Evolutionary conservation across 768 basidiomycete species (phyloP), one percentile per base, ranked within the genome.

Genomic region (Phanerodontia chrysosporium): DNA sequence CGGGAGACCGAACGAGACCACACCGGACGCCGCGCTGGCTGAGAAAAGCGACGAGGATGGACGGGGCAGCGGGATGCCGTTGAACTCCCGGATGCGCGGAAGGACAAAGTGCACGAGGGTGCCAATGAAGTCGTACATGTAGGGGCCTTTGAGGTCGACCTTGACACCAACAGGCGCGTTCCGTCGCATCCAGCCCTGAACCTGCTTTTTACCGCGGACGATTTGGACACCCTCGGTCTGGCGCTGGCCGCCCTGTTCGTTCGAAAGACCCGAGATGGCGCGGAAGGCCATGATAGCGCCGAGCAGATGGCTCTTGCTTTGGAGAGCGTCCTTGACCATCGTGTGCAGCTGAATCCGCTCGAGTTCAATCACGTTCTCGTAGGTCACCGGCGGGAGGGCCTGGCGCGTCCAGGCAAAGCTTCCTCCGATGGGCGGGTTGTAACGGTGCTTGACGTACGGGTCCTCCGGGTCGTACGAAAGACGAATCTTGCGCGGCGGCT

Each of bases 121-220:
- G 58, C 84, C 84, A 58, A 98, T 77, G 74, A 98, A 98, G 66
- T 92, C 90, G 77, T 92, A 98, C 95, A 98, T 98, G 65, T 87
- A 84, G 49, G 89, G 86, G 14, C 95, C 95, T 69, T 84, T 86
- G 65, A 99, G 75, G 70, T 91, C 91, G 60, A 98, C 93, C 76
- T 95, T 95, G 63, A 83, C 92, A 60, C 93, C 94, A 21, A 89
- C 76, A 0, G 96, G 92, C 49, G 91, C 70, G 24, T 90, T 89
- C 0, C 86, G 84, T 32, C 96, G 80, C 39, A 95, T 83, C 91
- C 93, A 98, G 0, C 90, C 88, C 32, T 89, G 72, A 74, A 90
- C 68, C 71, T 82, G 77, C 80, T 90, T 80, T 74, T 85, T 65
- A 64, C 90, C 75, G 72, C 70, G 77, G 57, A 87, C 84, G 59